Base-by-base conservation (phyloP, 2,329 filamentous ascomycete species). In the Fusarium fracticaudum region DNA sequence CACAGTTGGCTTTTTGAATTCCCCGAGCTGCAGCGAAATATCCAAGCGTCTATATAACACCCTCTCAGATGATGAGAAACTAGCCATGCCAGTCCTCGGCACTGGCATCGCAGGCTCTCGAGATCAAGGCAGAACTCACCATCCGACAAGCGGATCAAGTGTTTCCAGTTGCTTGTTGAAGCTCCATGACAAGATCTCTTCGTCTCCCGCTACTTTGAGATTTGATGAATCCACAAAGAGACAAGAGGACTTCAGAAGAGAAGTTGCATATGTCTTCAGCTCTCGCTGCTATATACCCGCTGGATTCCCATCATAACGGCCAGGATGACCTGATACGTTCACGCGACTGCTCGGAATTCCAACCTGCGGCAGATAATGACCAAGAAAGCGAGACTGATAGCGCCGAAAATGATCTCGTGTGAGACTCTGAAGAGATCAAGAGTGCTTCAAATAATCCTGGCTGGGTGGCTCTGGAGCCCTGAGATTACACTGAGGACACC, bases 51-150 rank as follows among this genome's bases (percentile, higher is more conserved):
- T 1, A 44, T 24, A 8, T 18, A 17, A 8, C 41, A 24, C n/a
- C 15, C 10, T 40, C 38, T 44, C n/a, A 24, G n/a, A 24, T 9
- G 15, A 24, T 24, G 14, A 24, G n/a, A 12, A 5, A 17, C 2
- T 5, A 24, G 10, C n/a, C 6, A 3, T 17, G 41, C 4, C n/a
- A 44, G 15, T 24, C 6, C 6, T 24, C 10, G 0, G 40, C 13
- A 44, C 8, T 18, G n/a, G 10, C 5, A 44, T 12, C 41, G 6
- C 41, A 12, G n/a, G n/a, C 0, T 11, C 6, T 24, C n/a, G 6
- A 24, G 41, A 44, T 44, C n/a, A 24, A 24, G 15, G 9, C 11
- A 6, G 6, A 11, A 17, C 41, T 44, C 41, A 24, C 10, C 18
- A n/a, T 41, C 5, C 4, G 15, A 24, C 41, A 8, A 44, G 41